A percentile compares a stretch with the other conserved stretches of the same genome.
These are phyloP conservation scores for Quercus parvula DNA, from an alignment of 306 rosid genomes.

Conservation along the genomic window DNA sequence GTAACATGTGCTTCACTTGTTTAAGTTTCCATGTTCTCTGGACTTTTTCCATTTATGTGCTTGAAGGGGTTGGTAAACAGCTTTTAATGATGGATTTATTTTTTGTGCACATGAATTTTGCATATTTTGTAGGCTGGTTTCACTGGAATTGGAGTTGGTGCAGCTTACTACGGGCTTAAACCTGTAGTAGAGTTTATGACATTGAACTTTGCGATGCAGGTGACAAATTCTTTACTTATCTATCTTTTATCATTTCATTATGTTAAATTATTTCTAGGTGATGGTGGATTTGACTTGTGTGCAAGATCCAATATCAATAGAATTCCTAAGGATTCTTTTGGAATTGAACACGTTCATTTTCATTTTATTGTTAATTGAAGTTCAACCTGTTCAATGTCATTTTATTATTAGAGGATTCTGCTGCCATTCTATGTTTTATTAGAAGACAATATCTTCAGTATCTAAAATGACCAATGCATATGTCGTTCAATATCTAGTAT, in stretches of 20 bases:
- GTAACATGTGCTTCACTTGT: too few relatives aligned
- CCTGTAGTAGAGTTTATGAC: slow-evolving; percentile 98
- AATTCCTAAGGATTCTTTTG: too few relatives aligned
- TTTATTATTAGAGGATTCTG: too few relatives aligned
- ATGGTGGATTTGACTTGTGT: not conserved
- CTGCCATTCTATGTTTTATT: too few relatives aligned
- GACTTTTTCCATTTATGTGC: slow-evolving; percentile 17
- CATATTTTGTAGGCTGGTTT: slow-evolving; percentile 82
- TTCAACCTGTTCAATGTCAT: too few relatives aligned
- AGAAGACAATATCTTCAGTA: too few relatives aligned
- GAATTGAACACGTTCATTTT: too few relatives aligned
- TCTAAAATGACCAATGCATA: too few relatives aligned
- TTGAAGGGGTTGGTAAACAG: not conserved
- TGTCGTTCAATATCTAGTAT: too few relatives aligned
- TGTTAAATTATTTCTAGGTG: not conserved
- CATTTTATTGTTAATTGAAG: too few relatives aligned
- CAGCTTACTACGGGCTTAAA: slow-evolving; percentile 89
- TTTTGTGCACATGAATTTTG: too few relatives aligned
- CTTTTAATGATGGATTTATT: too few relatives aligned
- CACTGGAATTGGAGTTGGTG: slow-evolving; percentile 98
- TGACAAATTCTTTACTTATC: slow-evolving; percentile 26
- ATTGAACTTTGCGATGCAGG: slow-evolving; percentile 99
- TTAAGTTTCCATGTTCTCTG: not conserved
- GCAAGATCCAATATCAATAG: not conserved
- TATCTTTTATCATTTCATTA: not conserved